These are phyloP conservation scores for Nemania sp. DNA, from an alignment of 2,329 filamentous ascomycete species.

Conservation along the genomic window DNA sequence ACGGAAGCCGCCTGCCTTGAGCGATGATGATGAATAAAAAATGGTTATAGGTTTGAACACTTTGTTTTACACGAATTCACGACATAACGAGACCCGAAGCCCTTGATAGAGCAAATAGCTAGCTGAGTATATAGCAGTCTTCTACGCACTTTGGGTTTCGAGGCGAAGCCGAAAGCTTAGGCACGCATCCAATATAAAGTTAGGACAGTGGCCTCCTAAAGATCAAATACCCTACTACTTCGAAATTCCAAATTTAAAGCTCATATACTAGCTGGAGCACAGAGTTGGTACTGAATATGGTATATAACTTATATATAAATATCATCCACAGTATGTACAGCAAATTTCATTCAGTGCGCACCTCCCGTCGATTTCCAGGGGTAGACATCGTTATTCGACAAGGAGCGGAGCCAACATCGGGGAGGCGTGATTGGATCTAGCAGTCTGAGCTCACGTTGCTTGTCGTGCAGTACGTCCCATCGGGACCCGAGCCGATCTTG, in stretches of 20 bases:
- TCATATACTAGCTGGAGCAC: background rate
- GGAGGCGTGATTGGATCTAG: conserved; percentile 8
- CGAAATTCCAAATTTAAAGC: no score
- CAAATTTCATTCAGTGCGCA: background rate
- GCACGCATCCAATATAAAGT: no score
- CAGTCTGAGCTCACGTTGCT: conserved; percentile 15
- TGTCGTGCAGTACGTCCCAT: conserved; percentile 35
- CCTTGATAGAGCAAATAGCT: background rate
- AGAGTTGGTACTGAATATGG: background rate
- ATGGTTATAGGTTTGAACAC: background rate
- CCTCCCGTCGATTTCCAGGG: background rate
- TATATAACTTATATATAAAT: background rate
- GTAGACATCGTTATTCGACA: background rate
- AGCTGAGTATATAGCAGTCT: background rate
- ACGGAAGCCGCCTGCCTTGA: conserved; percentile 66
- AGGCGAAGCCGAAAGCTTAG: no score
- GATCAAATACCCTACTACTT: no score
- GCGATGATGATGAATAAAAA: conserved; percentile 47
- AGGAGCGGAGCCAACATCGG: background rate
- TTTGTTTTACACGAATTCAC: background rate
- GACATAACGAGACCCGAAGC: background rate
- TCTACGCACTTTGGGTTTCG: background rate
- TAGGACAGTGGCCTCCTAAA: no score
- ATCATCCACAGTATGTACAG: conserved; percentile 3
- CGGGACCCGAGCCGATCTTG: conserved; percentile 54